These are phyloP conservation scores for Davidsoniella virescens DNA, from an alignment of 2,329 filamentous ascomycete genomes.

Conservation along the genomic window DNA sequence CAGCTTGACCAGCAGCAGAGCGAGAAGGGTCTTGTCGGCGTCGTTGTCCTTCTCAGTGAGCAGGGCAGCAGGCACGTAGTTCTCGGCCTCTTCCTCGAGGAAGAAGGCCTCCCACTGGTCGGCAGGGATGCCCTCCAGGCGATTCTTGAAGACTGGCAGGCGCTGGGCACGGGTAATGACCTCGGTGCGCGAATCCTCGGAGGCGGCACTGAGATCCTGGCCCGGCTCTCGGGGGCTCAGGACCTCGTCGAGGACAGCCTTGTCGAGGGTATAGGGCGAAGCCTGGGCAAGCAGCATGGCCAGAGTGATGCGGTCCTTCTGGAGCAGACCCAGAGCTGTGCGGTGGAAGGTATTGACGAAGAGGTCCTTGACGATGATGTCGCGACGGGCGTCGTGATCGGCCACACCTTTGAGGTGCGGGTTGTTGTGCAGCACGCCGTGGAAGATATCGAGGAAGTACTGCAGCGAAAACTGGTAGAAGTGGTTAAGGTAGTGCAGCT, in stretches of 20 bases:
- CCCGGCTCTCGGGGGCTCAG: slow-evolving; percentile 64
- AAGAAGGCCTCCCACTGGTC: slow-evolving; percentile 71
- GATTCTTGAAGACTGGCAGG: slow-evolving; percentile 56
- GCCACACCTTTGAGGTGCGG: slow-evolving; percentile 52
- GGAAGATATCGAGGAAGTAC: slow-evolving; percentile 97
- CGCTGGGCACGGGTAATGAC: slow-evolving; percentile 52
- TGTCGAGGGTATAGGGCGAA: slow-evolving; percentile 92
- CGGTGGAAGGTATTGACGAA: slow-evolving; percentile 86
- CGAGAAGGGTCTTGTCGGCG: slow-evolving; percentile 59
- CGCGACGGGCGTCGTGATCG: slow-evolving; percentile 63
- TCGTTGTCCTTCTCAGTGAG: slow-evolving; percentile 36
- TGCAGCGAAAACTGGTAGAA: slow-evolving; percentile 99
- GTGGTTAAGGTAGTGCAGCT: slow-evolving; percentile 95
- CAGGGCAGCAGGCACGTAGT: slow-evolving; percentile 64
- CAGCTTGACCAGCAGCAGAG: slow-evolving; percentile 81
- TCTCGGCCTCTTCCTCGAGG: slow-evolving; percentile 71
- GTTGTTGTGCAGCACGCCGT: slow-evolving; percentile 71
- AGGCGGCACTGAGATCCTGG: slow-evolving; percentile 48
- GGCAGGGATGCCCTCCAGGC: slow-evolving; percentile 43
- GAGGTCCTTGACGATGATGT: slow-evolving; percentile 79
- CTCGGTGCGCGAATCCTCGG: slow-evolving; percentile 34
- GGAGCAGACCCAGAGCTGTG: slow-evolving; percentile 80
- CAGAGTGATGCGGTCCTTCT: slow-evolving; percentile 86
- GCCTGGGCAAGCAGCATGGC: slow-evolving; percentile 92
- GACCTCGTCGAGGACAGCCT: slow-evolving; percentile 69